Base-by-base conservation (phyloP, 1,284 basidiomycete genomes). In the Tylopilus sp. region DNA sequence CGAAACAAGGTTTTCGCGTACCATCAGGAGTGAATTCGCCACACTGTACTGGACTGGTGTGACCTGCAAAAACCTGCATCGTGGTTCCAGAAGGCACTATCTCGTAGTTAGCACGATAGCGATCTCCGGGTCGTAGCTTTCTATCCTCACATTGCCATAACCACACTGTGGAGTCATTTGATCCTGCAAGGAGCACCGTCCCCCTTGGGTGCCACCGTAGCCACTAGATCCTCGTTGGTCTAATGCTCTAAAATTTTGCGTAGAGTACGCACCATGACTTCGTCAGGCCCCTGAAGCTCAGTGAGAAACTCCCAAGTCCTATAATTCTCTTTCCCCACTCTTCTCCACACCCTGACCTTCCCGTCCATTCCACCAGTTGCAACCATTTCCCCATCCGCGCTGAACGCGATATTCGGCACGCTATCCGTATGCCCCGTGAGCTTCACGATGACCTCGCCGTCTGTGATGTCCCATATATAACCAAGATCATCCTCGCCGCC, bases 321-420 rank as follows among this genome's bases (percentile, higher is more conserved):
- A 81, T 89, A 96, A 64, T 91, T 83, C 57, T 91, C 89, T 67
- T 85, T 90, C 18, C 89, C 90, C 18, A 95, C 91, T 72, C 93
- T 86, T 77, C 91, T 84, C 97, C 97, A 99, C 64, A 99, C 84
- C 68, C 96, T 87, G 29, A 99, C 91, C 74, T 90, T 92, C 13
- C 98, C 97, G 76, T 99, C 97, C 95, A 99, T 98, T 1, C 97
- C 97, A 24, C 96, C 97, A 0, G 96, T 98, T 18, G 97, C 92
- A 64, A 97, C 87, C 86, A 97, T 86, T 79, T 97, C 92, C 15
- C 98, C 97, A 76, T 98, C 96, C 6, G 83, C 76, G 76, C 90
- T 97, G 86, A 95, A 99, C 52, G 86, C 91, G 2, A 89, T 88
- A 60, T 86, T 86, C 6, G 92, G 92, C 53, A 99, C 95, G 71